phyloP scores from a whole-genome alignment of 2,329 filamentous ascomycete species.

The Lasiodiplodia theobromae region DNA sequence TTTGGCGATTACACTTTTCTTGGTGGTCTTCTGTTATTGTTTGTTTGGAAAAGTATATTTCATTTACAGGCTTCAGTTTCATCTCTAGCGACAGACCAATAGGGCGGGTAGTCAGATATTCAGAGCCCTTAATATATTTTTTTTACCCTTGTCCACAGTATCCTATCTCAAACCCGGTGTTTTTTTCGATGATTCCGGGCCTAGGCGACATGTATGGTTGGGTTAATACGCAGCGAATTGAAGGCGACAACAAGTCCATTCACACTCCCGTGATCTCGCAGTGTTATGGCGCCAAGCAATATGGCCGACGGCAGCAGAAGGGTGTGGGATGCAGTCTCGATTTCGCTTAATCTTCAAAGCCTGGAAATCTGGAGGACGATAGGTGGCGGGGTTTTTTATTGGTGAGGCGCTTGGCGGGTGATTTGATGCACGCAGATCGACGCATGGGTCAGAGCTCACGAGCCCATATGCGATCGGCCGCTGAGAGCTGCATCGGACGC shows the following conservation, averaged over 20 bases:
- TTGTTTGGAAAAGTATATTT: neutral
- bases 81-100: neutral
- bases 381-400: neutral
- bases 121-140: neutral
- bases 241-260: neutral
- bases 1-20: neutral
- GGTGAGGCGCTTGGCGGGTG: neutral
- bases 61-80: neutral
- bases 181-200: neutral
- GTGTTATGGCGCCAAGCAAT: no score
- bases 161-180: neutral
- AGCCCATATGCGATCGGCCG: conserved; percentile 2
- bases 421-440: conserved; percentile 11
- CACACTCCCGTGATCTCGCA: no score
- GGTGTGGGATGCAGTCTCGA: neutral
- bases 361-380: neutral
- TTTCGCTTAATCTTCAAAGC: neutral
- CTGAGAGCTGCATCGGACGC: neutral
- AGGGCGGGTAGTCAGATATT: neutral
- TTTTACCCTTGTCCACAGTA: neutral
- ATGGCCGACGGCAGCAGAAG: neutral
- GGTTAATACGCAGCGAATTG: neutral
- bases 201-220: neutral
- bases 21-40: neutral
- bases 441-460: conserved; percentile 12